These are phyloP conservation scores for Alternaria arbusti DNA, from an alignment of 2,329 filamentous ascomycete species.

Conservation along the genomic window DNA sequence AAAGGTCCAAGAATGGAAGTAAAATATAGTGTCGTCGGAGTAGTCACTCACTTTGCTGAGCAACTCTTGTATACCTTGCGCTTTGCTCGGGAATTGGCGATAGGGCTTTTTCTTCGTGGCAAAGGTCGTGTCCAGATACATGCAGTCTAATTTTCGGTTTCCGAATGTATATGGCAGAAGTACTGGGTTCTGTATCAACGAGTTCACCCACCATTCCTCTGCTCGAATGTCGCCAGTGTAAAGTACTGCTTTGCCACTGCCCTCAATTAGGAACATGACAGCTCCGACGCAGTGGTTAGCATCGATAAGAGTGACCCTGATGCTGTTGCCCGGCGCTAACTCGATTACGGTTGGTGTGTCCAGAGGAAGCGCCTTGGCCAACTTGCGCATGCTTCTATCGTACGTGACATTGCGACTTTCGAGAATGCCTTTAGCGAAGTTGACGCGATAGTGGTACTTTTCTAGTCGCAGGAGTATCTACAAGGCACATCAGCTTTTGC, in stretches of 20 bases:
- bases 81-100: conserved; percentile 66
- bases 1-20: conserved; percentile 89
- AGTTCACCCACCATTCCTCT: conserved; percentile 85
- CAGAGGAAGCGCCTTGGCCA: conserved; percentile 81
- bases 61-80: conserved; percentile 77
- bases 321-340: conserved; percentile 68
- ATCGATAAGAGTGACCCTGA: conserved; percentile 84
- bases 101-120: conserved; percentile 59
- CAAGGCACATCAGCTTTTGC: not conserved
- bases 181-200: conserved; percentile 72
- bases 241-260: conserved; percentile 71
- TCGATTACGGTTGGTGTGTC: conserved; percentile 81
- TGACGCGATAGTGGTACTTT: conserved; percentile 79
- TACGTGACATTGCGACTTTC: conserved; percentile 79
- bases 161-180: conserved; percentile 72
- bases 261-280: conserved; percentile 92
- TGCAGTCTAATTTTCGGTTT: conserved; percentile 67
- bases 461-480: conserved; percentile 78
- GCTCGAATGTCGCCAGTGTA: conserved; percentile 91
- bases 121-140: conserved; percentile 92
- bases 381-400: conserved; percentile 69
- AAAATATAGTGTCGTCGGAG: conserved; percentile 76
- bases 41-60: conserved; percentile 72
- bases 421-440: conserved; percentile 77
- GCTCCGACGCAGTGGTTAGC: conserved; percentile 91